Base-by-base conservation (phyloP, 352 stramenopile species). In the Globisporangium recalcitrans region DNA sequence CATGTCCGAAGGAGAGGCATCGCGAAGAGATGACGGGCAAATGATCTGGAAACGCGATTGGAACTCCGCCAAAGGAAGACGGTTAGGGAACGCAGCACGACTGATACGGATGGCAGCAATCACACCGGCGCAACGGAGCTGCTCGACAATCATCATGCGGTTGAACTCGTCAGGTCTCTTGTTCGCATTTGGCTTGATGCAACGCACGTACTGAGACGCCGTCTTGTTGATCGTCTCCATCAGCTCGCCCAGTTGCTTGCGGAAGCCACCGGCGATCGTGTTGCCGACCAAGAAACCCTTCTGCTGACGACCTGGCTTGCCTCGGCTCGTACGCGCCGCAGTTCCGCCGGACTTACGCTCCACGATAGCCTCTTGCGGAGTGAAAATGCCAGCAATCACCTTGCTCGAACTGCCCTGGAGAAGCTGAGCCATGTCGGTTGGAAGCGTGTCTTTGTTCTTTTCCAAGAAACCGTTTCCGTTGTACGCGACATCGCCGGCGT, bases 171-270 rank as follows among this genome's bases (percentile, higher is more conserved):
- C 62, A 4, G 84, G 76, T 36, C 78, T 88, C 72, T 96, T 94
- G 77, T 91, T 90, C 21, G 80, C 79, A 62, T 97, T 97, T 10
- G 96, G 88, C 69, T 97, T 97, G 80, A 97, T 95, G 62, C 86
- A 96, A 13, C 88, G 88, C 36, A 97, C 86, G 61, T 96, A 97
- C 69, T 91, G 81, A 11, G 83, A 89, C 26, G 74, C 78, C n/a
- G 87, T 96, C 73, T 90, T 90, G 69, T 82, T 91, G 60, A 97
- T 93, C 29, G 86, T 96, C 60, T 87, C 72, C 78, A 95, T 93
- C 34, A 97, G 73, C 54, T 93, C 81, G 13, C 76, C 77, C 16
- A 96, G 70, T 58, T 96, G 88, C 68, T 89, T 88, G 29, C 85
- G 87, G 78, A 96, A 96, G n/a, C 75, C 81, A 27, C 82, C 82